These are phyloP conservation scores for Fusarium annulatum DNA, from an alignment of 2,329 filamentous ascomycete species.

Conservation along the genomic window DNA sequence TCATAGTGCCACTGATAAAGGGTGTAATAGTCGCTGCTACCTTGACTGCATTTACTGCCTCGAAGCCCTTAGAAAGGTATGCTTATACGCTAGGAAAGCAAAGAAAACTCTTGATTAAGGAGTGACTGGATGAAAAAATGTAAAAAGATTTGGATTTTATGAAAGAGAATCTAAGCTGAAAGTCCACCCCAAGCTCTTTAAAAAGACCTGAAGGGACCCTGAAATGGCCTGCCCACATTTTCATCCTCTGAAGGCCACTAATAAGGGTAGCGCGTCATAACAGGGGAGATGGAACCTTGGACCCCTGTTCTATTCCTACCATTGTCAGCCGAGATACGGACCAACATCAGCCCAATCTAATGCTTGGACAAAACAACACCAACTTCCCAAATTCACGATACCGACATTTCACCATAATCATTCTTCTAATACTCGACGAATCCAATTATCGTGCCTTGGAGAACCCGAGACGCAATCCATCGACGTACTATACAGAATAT, in stretches of 20 bases:
- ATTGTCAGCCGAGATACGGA: slow-evolving; percentile 29
- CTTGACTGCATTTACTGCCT: neutral
- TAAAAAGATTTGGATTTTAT: neutral
- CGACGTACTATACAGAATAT: neutral
- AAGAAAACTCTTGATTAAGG: neutral
- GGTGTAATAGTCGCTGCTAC: neutral
- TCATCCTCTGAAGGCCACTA: slow-evolving; percentile 26
- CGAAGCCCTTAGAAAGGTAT: neutral
- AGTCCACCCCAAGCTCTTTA: neutral
- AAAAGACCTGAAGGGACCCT: slow-evolving; percentile 13
- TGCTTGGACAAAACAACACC: slow-evolving; percentile 25
- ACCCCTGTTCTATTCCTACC: slow-evolving; percentile 23
- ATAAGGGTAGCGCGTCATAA: slow-evolving; percentile 27
- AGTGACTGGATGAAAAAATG: neutral
- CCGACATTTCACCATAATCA: slow-evolving; percentile 7
- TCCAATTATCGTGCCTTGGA: neutral
- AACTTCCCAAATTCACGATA: slow-evolving; percentile 7
- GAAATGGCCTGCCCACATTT: neutral
- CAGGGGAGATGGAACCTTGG: slow-evolving; percentile 19
- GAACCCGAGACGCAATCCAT: neutral
- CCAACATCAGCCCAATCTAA: slow-evolving; percentile 13
- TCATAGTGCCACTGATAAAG: neutral
- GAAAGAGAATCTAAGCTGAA: neutral
- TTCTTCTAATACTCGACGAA: neutral
- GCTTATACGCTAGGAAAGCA: neutral